Conservation (phyloP, 768 basidiomycete species). For the Tylopilus rubrobrunneus region DNA sequence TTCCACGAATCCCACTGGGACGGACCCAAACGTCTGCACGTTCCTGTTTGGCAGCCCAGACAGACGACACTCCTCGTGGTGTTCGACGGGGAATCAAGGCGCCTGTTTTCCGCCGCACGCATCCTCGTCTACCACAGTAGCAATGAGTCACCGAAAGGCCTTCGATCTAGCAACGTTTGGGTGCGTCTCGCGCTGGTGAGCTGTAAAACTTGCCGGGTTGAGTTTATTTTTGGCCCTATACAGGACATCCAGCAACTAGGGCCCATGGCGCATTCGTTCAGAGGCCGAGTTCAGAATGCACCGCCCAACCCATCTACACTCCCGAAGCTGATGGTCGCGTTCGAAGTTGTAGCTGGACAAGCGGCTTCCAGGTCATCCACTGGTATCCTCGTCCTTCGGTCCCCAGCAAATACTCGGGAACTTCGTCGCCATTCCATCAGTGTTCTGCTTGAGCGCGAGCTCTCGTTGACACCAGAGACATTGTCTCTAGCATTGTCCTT, state of each 20-base stretch:
- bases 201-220: background rate
- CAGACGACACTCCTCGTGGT: slow-evolving; percentile 21
- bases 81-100: slow-evolving; percentile 20
- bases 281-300: background rate
- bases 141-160: slow-evolving; percentile 4
- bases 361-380: slow-evolving; percentile 1
- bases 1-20: slow-evolving; percentile 23
- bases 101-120: slow-evolving; percentile 19
- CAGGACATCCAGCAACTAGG: slow-evolving; percentile 20
- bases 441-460: slow-evolving; percentile 15
- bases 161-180: slow-evolving; percentile 14
- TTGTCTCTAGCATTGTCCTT: slow-evolving; percentile 19
- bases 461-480: slow-evolving; percentile 13
- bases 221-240: background rate
- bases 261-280: slow-evolving; percentile 6
- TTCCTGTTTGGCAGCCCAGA: slow-evolving; percentile 24
- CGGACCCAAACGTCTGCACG: slow-evolving; percentile 17
- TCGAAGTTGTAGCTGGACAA: slow-evolving; percentile 15
- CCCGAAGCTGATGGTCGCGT: slow-evolving; percentile 18
- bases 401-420: slow-evolving; percentile 5
- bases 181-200: slow-evolving; percentile 9
- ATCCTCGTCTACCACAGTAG: slow-evolving; percentile 17
- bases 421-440: slow-evolving; percentile 1
- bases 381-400: slow-evolving; percentile 13
- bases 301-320: slow-evolving; percentile 14